Evolutionary conservation across 345 rosid species (phyloP), one percentile per base, ranked within the genome.

Genomic region (Citrus cavaleriei): DNA sequence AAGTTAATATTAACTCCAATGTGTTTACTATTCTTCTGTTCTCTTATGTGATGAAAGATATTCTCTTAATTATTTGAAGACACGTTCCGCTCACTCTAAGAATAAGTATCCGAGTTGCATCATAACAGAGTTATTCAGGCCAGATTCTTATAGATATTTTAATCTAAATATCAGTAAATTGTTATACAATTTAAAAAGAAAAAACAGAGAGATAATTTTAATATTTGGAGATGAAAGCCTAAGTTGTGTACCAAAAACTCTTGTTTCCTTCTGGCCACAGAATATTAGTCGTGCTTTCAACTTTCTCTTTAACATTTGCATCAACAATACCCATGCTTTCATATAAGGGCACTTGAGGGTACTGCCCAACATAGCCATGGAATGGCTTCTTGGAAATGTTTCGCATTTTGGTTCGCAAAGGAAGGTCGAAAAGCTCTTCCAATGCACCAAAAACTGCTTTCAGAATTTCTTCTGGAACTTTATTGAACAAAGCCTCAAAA

Each of bases 291-390:
- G 86, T 72, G 73, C 61, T 69, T 4, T 87, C 82, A 4, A 90
- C 90, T 61, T 85, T 82, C 16, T 69, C 83, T 8, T 34, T 57
- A 22, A 76, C 37, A 42, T 83, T 79, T 34, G 93, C 81, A 25
- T 84, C 88, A 30, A 88, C 91, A 73, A 91, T 88, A 27, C 91
- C 93, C 82, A 92, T 82, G 84, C 97, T 89, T 68, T 92, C 97
- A 5, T 73, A 88, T 22, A 91, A 60, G 25, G 97, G 90, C 19
- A 82, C 87, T 62, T 70, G 78, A 51, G 93, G 92, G 77, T 86
- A 86, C 57, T 83, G 92, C 54, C 91, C 93, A 0, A 87, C 84
- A n/a, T 92, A 92, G 25, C 91, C 93, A 70, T 86, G 87, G 58
- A 46, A 87, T 0, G 90, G 93, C 82, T 87, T 86, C 32, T 78